Conservation (phyloP, 108 stramenopile genomes). For the Nitzschia sp. region DNA sequence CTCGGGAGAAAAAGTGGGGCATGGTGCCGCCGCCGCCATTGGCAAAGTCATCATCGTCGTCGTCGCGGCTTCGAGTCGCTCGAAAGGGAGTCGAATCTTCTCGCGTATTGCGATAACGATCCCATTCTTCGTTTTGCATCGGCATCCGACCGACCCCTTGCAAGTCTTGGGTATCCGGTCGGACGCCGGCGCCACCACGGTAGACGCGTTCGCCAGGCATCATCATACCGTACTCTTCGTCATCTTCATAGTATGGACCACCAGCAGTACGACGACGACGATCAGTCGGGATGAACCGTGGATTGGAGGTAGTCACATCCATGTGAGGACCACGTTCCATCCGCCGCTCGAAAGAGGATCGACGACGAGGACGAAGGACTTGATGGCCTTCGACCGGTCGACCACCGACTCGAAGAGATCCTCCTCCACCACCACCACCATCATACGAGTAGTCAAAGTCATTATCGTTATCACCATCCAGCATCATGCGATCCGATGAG, state of each 20-base stretch:
- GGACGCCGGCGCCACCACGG: background rate
- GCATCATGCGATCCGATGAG: no score
- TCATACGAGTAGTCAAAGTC: no score
- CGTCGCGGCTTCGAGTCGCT: no score
- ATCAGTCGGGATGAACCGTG: background rate
- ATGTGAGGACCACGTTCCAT: background rate
- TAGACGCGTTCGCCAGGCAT: background rate
- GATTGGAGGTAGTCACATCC: background rate
- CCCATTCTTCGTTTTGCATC: conserved; percentile 4
- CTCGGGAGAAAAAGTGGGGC: no score
- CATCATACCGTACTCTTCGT: background rate
- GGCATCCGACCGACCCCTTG: background rate
- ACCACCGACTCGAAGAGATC: background rate
- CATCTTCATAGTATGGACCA: background rate
- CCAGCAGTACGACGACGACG: background rate
- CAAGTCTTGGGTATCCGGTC: background rate
- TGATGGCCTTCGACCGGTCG: background rate
- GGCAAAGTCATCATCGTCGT: no score
- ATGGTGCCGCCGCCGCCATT: no score
- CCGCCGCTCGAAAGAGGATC: background rate
- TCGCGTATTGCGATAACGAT: background rate
- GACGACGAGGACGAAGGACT: background rate
- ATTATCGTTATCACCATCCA: no score
- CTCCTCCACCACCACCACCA: background rate
- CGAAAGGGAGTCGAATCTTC: no score